Percentiles rank a stretch among this genome's conserved stretches.
Evolutionary conservation across 208 protist species (phyloP).

Genomic region (Crithidia bombi): DNA sequence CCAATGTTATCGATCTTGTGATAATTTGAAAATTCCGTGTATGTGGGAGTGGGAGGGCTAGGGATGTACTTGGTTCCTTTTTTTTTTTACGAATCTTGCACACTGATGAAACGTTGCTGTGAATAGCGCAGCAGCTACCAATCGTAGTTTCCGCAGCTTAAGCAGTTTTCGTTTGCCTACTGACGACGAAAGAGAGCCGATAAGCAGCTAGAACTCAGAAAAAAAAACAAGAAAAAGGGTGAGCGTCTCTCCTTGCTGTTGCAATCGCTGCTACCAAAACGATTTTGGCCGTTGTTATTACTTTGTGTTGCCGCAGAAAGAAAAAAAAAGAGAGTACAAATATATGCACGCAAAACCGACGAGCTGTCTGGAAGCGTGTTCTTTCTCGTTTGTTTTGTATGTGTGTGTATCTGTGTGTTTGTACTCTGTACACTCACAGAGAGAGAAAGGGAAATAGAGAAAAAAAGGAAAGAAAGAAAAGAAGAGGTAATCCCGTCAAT

Average conservation of each 20-base stretch:
- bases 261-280: no score
- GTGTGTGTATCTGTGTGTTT: neutral
- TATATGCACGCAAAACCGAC: no score
- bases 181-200: neutral
- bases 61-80: no score
- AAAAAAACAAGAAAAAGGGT: constrained; percentile 9
- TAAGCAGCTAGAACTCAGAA: neutral
- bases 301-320: no score
- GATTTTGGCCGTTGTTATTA: neutral
- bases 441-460: constrained; percentile 6
- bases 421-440: neutral
- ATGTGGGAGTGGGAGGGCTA: no score
- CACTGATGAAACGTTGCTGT: neutral
- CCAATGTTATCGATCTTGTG: neutral
- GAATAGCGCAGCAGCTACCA: constrained; percentile 12
- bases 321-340: no score
- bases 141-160: neutral
- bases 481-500: no score
- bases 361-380: no score
- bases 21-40: neutral
- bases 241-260: no score
- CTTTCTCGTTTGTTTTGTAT: no score
- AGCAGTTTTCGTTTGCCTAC: no score
- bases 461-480: constrained; percentile 21
- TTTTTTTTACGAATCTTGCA: no score